Evolutionary conservation across 179 eudicot species (phyloP).

Genomic region (Gypsophila paniculata): DNA sequence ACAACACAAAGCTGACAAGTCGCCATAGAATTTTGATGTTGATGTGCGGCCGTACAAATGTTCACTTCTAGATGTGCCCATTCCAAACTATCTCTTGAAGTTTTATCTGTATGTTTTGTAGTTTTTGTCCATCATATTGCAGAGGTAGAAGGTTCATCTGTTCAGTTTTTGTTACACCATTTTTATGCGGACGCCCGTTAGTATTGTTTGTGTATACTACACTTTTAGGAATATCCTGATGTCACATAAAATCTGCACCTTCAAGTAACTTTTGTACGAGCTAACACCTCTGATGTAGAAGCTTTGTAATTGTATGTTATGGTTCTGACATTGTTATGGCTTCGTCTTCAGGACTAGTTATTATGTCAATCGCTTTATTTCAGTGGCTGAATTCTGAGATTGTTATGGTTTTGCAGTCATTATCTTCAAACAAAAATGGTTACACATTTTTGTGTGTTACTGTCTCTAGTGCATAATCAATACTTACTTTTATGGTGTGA

Average conservation of each 20-base stretch:
- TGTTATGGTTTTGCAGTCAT: too few species aligned
- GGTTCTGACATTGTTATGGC: too few species aligned
- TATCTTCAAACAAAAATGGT: too few species aligned
- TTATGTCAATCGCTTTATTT: too few species aligned
- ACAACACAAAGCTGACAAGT: slow-evolving; percentile 24
- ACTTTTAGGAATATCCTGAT: neutral
- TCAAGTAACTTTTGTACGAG: neutral
- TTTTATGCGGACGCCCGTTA: slow-evolving; percentile 12
- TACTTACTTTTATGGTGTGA: too few species aligned
- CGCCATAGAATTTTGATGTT: slow-evolving; percentile 13
- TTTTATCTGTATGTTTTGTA: slow-evolving; percentile 14
- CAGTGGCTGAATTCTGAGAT: too few species aligned
- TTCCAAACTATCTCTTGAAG: slow-evolving; percentile 19
- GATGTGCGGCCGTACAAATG: neutral
- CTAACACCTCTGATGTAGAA: too few species aligned
- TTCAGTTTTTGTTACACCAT: neutral
- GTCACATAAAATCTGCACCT: slow-evolving; percentile 7
- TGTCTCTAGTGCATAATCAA: too few species aligned
- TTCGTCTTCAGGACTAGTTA: too few species aligned
- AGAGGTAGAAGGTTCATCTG: slow-evolving; percentile 18
- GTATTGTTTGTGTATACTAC: slow-evolving; percentile 18
- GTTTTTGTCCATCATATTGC: slow-evolving; percentile 12
- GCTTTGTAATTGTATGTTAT: too few species aligned
- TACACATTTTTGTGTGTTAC: too few species aligned
- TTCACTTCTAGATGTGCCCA: neutral